Evolutionary conservation across 2,329 filamentous ascomycete genomes (phyloP).

Genomic region (Aspergillus novoparasiticus): DNA sequence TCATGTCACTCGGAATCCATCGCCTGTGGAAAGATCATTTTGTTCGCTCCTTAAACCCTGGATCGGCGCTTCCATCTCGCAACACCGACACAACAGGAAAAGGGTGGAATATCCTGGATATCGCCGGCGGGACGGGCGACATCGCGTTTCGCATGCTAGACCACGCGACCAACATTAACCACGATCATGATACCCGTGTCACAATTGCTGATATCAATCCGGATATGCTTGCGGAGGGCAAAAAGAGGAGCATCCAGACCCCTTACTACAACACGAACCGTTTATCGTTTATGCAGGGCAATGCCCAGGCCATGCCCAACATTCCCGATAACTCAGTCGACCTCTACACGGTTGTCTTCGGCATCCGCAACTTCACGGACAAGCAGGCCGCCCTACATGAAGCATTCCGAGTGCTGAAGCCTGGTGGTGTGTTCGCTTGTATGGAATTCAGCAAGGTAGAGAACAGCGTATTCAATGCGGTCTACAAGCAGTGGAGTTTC

Average conservation of each 20-base stretch:
- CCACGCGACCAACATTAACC: slow-evolving; percentile 78
- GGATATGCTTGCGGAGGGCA: slow-evolving; percentile 87
- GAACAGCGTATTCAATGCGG: slow-evolving; percentile 74
- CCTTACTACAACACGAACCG: slow-evolving; percentile 59
- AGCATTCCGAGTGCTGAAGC: slow-evolving; percentile 85
- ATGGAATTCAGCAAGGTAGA: slow-evolving; percentile 91
- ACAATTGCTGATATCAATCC: slow-evolving; percentile 96
- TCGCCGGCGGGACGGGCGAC: slow-evolving; percentile 95
- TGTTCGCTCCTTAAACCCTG: slow-evolving; percentile 86
- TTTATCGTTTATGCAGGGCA: slow-evolving; percentile 80
- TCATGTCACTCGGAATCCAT: slow-evolving; percentile 98
- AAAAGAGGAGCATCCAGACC: slow-evolving; percentile 70
- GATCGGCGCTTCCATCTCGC: slow-evolving; percentile 52
- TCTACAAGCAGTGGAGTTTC: slow-evolving; percentile 97
- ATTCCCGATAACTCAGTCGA: slow-evolving; percentile 76
- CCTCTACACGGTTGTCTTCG: slow-evolving; percentile 96
- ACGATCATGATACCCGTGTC: slow-evolving; percentile 77
- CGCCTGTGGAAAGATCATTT: slow-evolving; percentile 98
- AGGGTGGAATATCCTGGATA: slow-evolving; percentile 81
- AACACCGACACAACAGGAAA: slow-evolving; percentile 35
- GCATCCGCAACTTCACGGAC: slow-evolving; percentile 95
- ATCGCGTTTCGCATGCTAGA: slow-evolving; percentile 96
- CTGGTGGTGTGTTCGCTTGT: slow-evolving; percentile 93
- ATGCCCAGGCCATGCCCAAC: slow-evolving; percentile 73
- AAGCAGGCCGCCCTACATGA: slow-evolving; percentile 81